Evolutionary conservation across 768 basidiomycete genomes (phyloP).

Genomic region (Boletus subparvulus): DNA sequence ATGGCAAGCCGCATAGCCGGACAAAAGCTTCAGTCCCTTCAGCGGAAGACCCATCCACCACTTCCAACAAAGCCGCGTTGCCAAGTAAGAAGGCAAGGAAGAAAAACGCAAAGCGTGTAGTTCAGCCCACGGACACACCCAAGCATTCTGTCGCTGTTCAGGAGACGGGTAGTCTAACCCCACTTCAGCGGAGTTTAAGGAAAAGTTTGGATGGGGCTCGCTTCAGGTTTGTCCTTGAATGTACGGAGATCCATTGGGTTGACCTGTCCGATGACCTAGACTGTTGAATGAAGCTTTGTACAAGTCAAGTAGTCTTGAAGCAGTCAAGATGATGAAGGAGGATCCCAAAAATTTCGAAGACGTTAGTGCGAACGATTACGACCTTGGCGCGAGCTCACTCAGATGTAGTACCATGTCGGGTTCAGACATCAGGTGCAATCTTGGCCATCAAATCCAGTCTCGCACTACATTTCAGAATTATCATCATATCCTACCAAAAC

Average conservation of each 20-base stretch:
- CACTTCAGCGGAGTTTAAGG: constrained; percentile 76
- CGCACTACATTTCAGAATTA: constrained; percentile 69
- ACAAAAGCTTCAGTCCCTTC: constrained; percentile 10
- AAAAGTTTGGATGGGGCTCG: constrained; percentile 82
- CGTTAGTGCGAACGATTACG: constrained; percentile 42
- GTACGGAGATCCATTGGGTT: neutral
- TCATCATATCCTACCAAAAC: constrained; percentile 62
- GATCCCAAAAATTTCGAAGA: constrained; percentile 83
- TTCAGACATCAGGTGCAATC: constrained; percentile 89
- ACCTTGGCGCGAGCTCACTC: constrained; percentile 11
- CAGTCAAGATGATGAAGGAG: constrained; percentile 78
- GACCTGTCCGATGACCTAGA: constrained; percentile 38
- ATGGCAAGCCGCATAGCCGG: neutral
- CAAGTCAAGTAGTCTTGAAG: constrained; percentile 75
- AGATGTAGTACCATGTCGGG: constrained; percentile 83
- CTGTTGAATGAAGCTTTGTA: constrained; percentile 93
- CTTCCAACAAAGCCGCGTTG: neutral
- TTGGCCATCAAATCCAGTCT: constrained; percentile 95
- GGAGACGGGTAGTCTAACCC: constrained; percentile 48
- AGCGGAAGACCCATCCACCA: constrained; percentile 8
- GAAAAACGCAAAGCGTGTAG: constrained; percentile 19
- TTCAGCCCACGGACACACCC: constrained; percentile 21
- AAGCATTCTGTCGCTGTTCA: constrained; percentile 14
- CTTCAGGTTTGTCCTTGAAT: constrained; percentile 56
- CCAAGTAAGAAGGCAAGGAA: constrained; percentile 19